phyloP scores from a whole-genome alignment of 2,329 filamentous ascomycete species.

The Penicillium freii region DNA sequence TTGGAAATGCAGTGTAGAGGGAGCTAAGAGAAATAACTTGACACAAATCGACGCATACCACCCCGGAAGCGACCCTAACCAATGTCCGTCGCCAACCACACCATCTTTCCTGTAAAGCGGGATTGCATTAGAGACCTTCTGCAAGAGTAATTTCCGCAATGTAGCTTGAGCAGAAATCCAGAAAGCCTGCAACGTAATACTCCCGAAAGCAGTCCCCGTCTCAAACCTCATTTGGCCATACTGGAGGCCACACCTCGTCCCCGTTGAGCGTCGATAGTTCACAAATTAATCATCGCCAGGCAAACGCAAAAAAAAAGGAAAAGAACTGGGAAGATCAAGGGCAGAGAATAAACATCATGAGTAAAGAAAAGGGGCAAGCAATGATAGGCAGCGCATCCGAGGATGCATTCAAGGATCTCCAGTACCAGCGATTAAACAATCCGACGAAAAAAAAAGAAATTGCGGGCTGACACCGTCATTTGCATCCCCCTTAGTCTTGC shows the following conservation, averaged over 20 bases:
- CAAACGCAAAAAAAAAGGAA: slow-evolving; percentile 14
- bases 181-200: slow-evolving; percentile 14
- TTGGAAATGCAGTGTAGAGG: slow-evolving; percentile 11
- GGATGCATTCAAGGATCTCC: slow-evolving; percentile 20
- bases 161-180: slow-evolving; percentile 14
- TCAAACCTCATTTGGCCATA: slow-evolving; percentile 17
- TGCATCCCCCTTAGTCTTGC: slow-evolving; percentile 35
- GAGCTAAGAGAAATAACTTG: slow-evolving; percentile 18
- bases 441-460: slow-evolving; percentile 12
- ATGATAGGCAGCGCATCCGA: slow-evolving; percentile 17
- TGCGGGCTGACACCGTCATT: slow-evolving; percentile 28
- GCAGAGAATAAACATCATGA: slow-evolving; percentile 7
- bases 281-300: slow-evolving; percentile 19
- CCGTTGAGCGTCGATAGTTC: slow-evolving; percentile 30
- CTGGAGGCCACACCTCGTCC: slow-evolving; percentile 28
- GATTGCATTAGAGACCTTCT: slow-evolving; percentile 4
- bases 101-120: slow-evolving; percentile 10
- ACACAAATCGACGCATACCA: slow-evolving; percentile 43
- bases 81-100: slow-evolving; percentile 44
- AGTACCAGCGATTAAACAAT: slow-evolving; percentile 19
- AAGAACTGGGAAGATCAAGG: slow-evolving; percentile 12
- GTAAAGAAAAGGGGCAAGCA: slow-evolving; percentile 10
- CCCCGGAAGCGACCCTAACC: slow-evolving; percentile 50
- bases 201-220: slow-evolving; percentile 16
- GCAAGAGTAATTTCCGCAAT: slow-evolving; percentile 1